Conservation (phyloP, 1,284 basidiomycete species). For the Trametes pubescens region DNA sequence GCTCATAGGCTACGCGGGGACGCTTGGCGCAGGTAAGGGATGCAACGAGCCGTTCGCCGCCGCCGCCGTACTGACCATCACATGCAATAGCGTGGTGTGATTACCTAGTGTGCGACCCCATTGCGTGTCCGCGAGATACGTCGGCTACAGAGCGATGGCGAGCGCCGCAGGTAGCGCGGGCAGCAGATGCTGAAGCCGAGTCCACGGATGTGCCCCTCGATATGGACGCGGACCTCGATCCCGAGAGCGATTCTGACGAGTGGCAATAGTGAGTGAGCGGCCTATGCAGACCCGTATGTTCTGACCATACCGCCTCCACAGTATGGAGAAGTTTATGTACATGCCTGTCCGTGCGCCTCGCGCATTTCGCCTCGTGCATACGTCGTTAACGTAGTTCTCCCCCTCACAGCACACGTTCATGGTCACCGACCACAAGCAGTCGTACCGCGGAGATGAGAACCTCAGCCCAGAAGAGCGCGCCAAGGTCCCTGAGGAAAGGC, state of each 20-base stretch:
- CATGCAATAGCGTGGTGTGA: constrained; percentile 61
- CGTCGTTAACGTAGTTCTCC: neutral
- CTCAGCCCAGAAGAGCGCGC: constrained; percentile 32
- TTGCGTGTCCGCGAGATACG: constrained; percentile 58
- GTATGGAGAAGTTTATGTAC: constrained; percentile 58
- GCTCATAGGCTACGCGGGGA: constrained; percentile 67
- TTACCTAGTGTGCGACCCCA: constrained; percentile 64
- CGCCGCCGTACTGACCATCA: neutral
- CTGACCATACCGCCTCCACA: constrained; percentile 23
- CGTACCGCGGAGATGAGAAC: constrained; percentile 49
- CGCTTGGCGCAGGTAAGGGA: constrained; percentile 53
- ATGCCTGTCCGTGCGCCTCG: constrained; percentile 51
- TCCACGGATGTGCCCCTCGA: constrained; percentile 21
- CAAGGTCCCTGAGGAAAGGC: constrained; percentile 36
- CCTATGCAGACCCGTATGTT: constrained; percentile 14
- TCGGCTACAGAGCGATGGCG: constrained; percentile 52
- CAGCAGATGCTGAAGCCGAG: neutral
- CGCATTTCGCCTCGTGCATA: neutral
- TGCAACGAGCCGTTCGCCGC: neutral
- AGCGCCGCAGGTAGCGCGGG: constrained; percentile 16
- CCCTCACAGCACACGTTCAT: constrained; percentile 60
- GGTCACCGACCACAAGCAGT: constrained; percentile 68
- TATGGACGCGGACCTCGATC: constrained; percentile 57
- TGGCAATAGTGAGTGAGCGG: constrained; percentile 62
- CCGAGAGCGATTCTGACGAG: constrained; percentile 52